These are phyloP conservation scores for Pestalotiopsis sp. DNA, from an alignment of 2,329 filamentous ascomycete species.

Conservation along the genomic window DNA sequence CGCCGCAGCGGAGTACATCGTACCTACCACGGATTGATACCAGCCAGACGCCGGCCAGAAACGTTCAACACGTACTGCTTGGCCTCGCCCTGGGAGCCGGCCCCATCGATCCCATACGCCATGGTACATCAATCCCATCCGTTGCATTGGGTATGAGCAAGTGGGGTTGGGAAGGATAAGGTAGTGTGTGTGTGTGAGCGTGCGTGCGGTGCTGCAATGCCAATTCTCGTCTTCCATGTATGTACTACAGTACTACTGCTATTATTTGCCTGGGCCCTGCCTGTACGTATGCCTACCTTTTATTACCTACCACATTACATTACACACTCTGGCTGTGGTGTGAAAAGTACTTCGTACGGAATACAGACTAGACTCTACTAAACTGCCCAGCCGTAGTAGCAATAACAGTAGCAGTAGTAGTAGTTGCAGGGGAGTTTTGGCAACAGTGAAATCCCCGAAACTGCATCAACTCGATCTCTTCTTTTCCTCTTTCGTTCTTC, in stretches of 20 bases:
- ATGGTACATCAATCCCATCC: neutral
- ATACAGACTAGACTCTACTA: no score
- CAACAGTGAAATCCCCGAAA: neutral
- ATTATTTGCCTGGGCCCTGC: neutral
- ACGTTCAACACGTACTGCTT: constrained; percentile 12
- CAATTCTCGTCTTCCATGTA: neutral
- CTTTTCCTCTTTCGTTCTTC: constrained; percentile 8
- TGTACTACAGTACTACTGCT: neutral
- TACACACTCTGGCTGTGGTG: neutral
- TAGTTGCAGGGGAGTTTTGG: neutral
- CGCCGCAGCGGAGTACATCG: neutral
- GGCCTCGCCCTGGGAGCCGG: neutral
- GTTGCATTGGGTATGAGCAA: constrained; percentile 1
- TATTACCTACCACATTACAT: neutral
- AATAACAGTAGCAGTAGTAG: neutral
- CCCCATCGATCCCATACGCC: neutral
- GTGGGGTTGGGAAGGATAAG: neutral
- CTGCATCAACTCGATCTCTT: constrained; percentile 2
- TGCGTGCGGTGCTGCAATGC: neutral
- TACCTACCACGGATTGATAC: neutral
- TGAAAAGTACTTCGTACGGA: no score
- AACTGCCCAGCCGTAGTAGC: no score
- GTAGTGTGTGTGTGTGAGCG: neutral
- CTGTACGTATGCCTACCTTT: neutral
- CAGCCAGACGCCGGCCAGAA: no score